Conservation (phyloP, 306 rosid species). For the Hippophae gyantsensis region DNA sequence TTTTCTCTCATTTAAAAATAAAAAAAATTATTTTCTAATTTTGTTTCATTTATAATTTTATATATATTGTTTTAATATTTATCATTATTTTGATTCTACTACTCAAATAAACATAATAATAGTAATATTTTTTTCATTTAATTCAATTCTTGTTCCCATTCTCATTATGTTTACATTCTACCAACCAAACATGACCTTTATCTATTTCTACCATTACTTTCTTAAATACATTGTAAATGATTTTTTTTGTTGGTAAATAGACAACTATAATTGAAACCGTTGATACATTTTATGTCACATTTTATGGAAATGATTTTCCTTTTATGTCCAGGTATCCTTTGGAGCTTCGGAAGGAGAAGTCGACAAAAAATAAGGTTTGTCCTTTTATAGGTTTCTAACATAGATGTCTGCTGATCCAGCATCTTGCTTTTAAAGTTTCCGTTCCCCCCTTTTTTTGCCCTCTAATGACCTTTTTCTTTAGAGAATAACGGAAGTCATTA, state of each 20-base stretch:
- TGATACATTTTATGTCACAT: constrained; percentile 2
- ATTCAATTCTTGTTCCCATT: too few species aligned
- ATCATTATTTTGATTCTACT: too few species aligned
- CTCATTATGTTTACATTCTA: too few species aligned
- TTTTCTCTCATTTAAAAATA: too few species aligned
- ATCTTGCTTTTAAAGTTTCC: background rate
- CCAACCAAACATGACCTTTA: too few species aligned
- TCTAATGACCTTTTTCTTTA: background rate
- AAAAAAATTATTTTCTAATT: too few species aligned
- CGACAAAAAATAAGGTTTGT: constrained; percentile 72
- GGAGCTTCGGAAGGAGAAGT: constrained; percentile 88
- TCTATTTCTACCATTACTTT: background rate
- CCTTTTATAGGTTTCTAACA: constrained; percentile 5
- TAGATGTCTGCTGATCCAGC: background rate
- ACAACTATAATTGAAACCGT: background rate
- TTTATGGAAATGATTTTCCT: constrained; percentile 7
- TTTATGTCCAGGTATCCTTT: constrained; percentile 71
- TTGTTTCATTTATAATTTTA: too few species aligned
- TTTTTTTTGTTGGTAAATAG: background rate
- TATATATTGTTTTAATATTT: too few species aligned
- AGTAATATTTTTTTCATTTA: too few species aligned
- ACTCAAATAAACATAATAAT: too few species aligned
- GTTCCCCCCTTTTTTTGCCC: background rate
- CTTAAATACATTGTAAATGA: background rate
- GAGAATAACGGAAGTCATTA: constrained; percentile 6